A percentile compares a stretch with the other conserved stretches of the same genome.
Evolutionary conservation across 805 yeast species (phyloP).

Genomic region (Candida anglica): DNA sequence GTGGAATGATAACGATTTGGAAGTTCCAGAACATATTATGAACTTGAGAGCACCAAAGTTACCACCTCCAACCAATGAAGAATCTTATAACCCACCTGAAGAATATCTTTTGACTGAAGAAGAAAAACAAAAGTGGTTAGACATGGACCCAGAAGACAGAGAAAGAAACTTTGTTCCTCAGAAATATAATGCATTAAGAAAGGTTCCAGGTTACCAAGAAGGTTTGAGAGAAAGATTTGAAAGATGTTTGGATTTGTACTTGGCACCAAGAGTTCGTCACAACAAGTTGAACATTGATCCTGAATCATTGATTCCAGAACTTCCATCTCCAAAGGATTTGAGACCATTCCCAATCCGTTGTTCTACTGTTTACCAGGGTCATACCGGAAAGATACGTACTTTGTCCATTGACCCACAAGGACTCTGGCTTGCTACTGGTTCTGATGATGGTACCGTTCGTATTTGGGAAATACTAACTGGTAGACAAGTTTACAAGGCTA

Average conservation of each 20-base stretch:
- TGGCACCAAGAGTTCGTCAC: slow-evolving; percentile 94
- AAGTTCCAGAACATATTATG: slow-evolving; percentile 75
- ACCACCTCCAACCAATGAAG: slow-evolving; percentile 95
- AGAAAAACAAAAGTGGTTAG: slow-evolving; percentile 69
- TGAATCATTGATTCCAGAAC: slow-evolving; percentile 89
- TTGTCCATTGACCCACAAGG: slow-evolving; percentile 86
- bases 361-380: slow-evolving; percentile 83
- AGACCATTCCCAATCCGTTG: slow-evolving; percentile 94
- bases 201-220: slow-evolving; percentile 90
- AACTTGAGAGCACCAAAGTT: slow-evolving; percentile 91
- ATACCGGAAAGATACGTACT: slow-evolving; percentile 75
- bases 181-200: slow-evolving; percentile 76
- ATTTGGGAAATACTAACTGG: slow-evolving; percentile 98
- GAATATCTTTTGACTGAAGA: slow-evolving; percentile 83
- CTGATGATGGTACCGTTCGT: slow-evolving; percentile 93
- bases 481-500: slow-evolving; percentile 77
- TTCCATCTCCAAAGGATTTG: slow-evolving; percentile 94
- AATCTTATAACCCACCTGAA: slow-evolving; percentile 95
- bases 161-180: slow-evolving; percentile 78
- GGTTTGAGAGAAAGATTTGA: slow-evolving; percentile 87
- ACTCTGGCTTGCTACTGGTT: slow-evolving; percentile 94
- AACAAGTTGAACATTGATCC: slow-evolving; percentile 92
- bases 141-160: slow-evolving; percentile 69
- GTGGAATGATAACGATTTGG: slow-evolving; percentile 64
- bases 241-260: slow-evolving; percentile 85